These are phyloP conservation scores for Heliocybe sulcata DNA, from an alignment of 1,284 basidiomycete genomes.

Conservation along the genomic window DNA sequence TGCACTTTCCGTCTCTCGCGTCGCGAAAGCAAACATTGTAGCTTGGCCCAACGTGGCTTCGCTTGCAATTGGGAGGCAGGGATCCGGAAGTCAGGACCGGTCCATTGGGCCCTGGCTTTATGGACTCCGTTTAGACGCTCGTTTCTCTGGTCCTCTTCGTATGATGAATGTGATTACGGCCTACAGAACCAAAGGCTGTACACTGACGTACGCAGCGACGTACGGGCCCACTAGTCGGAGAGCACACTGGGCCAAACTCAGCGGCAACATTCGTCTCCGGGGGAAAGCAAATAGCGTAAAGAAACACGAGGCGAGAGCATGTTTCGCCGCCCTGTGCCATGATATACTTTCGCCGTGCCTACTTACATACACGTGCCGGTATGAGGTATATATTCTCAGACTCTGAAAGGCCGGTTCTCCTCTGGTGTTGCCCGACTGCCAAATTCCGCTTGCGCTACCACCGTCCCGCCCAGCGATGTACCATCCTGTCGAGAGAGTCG, in stretches of 20 bases:
- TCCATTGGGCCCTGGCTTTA: background rate
- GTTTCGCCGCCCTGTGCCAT: background rate
- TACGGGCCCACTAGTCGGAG: background rate
- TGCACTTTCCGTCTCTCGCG: background rate
- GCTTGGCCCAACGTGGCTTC: too few relatives aligned
- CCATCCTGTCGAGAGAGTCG: background rate
- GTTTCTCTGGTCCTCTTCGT: background rate
- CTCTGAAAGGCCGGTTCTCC: background rate
- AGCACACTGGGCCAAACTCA: background rate
- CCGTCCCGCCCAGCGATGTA: background rate
- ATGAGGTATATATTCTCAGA: constrained; percentile 1
- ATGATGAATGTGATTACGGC: background rate
- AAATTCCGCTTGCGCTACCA: background rate
- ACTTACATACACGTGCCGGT: background rate
- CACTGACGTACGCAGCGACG: too few relatives aligned
- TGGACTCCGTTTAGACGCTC: too few relatives aligned
- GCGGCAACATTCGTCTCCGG: background rate
- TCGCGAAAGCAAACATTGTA: too few relatives aligned
- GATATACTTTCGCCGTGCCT: background rate
- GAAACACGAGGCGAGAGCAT: constrained; percentile 1
- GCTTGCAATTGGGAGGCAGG: background rate
- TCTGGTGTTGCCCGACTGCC: background rate
- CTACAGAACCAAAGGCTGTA: too few relatives aligned
- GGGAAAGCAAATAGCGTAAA: background rate
- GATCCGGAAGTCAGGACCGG: background rate